These are phyloP conservation scores for Aspergillus novofumigatus DNA, from an alignment of 2,329 filamentous ascomycete genomes.

Conservation along the genomic window DNA sequence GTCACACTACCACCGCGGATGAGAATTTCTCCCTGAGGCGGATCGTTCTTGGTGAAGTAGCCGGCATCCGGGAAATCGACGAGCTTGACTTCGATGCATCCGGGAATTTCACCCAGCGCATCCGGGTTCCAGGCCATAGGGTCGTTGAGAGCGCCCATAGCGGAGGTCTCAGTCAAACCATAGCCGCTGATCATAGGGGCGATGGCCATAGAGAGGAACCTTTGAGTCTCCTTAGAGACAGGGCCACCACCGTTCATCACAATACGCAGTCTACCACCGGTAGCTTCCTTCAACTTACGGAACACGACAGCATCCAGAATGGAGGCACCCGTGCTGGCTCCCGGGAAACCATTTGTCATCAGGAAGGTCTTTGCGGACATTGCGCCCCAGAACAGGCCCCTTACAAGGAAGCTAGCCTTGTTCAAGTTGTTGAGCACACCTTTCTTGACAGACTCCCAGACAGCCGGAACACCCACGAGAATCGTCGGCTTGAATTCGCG, in stretches of 20 bases:
- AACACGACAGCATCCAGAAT: conserved; percentile 82
- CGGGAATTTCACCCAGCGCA: conserved; percentile 73
- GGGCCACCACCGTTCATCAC: conserved; percentile 94
- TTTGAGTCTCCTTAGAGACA: conserved; percentile 79
- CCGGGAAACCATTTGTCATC: conserved; percentile 49
- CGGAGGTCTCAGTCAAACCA: conserved; percentile 88
- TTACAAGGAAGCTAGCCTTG: conserved; percentile 63
- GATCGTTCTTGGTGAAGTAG: conserved; percentile 68
- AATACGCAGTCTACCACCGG: conserved; percentile 81
- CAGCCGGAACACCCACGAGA: conserved; percentile 88
- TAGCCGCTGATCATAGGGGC: conserved; percentile 95
- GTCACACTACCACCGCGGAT: conserved; percentile 75
- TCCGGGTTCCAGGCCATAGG: conserved; percentile 77
- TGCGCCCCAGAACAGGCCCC: conserved; percentile 72
- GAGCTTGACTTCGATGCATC: conserved; percentile 80
- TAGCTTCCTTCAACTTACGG: conserved; percentile 84
- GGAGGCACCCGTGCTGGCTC: conserved; percentile 50
- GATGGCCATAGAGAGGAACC: conserved; percentile 86
- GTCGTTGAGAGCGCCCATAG: conserved; percentile 56
- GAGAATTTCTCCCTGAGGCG: conserved; percentile 89
- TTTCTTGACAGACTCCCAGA: conserved; percentile 98
- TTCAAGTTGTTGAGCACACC: conserved; percentile 80
- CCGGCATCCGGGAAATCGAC: conserved; percentile 87
- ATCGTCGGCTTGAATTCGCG: conserved; percentile 85
- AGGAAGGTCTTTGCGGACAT: conserved; percentile 59